Base-by-base conservation (phyloP, 176 grass and related monocot genomes). In the Puccinellia tenuiflora region DNA sequence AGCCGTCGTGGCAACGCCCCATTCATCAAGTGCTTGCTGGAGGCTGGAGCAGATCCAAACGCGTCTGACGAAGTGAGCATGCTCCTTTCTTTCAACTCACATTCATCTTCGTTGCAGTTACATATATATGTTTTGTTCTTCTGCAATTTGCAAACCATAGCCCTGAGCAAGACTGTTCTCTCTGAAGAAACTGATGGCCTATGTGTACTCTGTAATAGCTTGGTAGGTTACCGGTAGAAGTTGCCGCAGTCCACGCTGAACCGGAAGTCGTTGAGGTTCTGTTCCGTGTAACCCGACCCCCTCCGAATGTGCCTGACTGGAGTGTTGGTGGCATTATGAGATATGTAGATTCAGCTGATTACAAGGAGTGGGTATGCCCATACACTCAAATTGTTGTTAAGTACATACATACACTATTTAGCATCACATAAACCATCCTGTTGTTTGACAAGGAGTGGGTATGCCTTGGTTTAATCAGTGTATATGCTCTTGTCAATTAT, bases 151-250 rank as follows among this genome's bases (percentile, higher is more conserved):
- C 6, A 35, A 37, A 16, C 0, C 45, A 40, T 77, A 5, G 1
- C 1, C 7, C 9, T 46, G 24, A 21, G 7, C 39, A 21, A 63
- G 1, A 11, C 26, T 43, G 39, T 53, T 39, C 50, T 5, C 15
- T 39, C 35, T n/a, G 35, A 38, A 29, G 9, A 56, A 42, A 42
- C 15, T 42, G 34, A 57, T 71, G 52, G 7, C 28, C 45, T 46
- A 1, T 60, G 2, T 17, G 2, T 17, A 20, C 18, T 29, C 20
- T 72, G 25, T 72, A 59, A 72, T 68, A 83, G 80, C 68, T 83
- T 83, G 38, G 40, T 43, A 82, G 79, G 64, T 71, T 82, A 40
- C 66, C 79, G 2, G 40, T 71, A 70, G 79, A 82, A 82, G 12
- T 82, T 28, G 79, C 79, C 20, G 79, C 66, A 26, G 20, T 71